Base-by-base conservation (phyloP, 306 rosid species). In the Pueraria montana region DNA sequence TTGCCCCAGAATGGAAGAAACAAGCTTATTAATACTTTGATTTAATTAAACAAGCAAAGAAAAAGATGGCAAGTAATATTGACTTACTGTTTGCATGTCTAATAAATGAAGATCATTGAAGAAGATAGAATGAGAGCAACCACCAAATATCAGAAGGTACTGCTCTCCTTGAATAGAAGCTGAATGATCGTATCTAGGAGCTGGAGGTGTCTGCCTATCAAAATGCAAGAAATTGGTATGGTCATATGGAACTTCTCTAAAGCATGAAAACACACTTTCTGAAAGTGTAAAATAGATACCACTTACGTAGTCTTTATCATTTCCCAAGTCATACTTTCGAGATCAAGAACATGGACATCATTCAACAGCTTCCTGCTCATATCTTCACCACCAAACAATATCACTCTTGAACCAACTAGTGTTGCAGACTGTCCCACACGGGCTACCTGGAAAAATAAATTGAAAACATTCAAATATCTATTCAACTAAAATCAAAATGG, bases 321-420 rank as follows among this genome's bases (percentile, higher is more conserved):
- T 78, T 87, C 90, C 98, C 98, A 96, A 66, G 91, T 94, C 98
- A 92, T 89, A 59, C 90, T 88, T 82, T 94, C 98, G 26, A 96
- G 85, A 88, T 94, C 97, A 24, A 96, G 97, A 88, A 92, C 80
- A 76, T 85, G 86, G 55, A 88, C 91, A 89, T 96, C 98, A 72
- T 96, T 96, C 87, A 89, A 83, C 86, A 96, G 80, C 80, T 88
- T 94, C 86, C 97, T 87, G 84, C 83, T 88, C 94, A 72, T 75
- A 86, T 96, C 97, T 88, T 94, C 99, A 77, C 99, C 99, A 52
- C 99, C 99, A 68, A 96, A 94, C 77, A 96, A 82, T 87, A 96
- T 91, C 82, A 96, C 88, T 83, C 78, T 91, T 27, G 99, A 91
- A 85, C 97, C 98, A 89, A 91, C 84, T 78, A 96, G 68, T 65